Conservation (phyloP, 768 basidiomycete genomes). For the Termitomyces sp. region DNA sequence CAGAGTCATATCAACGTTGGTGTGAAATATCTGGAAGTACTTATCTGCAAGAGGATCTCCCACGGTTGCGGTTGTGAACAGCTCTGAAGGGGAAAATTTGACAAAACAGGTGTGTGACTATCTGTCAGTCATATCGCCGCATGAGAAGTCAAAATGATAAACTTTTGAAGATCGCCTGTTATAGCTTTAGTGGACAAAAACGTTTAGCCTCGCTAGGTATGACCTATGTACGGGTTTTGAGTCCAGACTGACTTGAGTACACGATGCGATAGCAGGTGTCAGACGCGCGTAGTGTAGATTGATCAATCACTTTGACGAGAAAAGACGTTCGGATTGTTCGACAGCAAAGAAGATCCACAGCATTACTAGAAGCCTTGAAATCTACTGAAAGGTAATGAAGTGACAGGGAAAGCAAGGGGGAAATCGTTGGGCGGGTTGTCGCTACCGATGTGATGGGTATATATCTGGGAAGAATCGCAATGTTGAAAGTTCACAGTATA, state of each 20-base stretch:
- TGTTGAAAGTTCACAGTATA: no score
- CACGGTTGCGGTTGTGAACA: background rate
- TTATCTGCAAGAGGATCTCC: background rate
- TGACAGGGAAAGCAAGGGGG: no score
- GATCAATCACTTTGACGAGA: background rate
- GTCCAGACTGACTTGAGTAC: background rate
- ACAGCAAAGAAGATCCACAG: background rate
- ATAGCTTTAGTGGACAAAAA: background rate
- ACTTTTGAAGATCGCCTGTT: background rate
- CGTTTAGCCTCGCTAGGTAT: background rate
- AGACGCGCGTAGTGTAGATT: background rate
- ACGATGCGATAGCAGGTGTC: no score
- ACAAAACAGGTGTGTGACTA: background rate
- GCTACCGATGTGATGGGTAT: no score
- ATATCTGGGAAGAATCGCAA: no score
- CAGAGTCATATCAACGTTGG: no score
- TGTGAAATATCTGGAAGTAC: background rate
- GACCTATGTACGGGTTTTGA: background rate
- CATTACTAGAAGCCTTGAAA: no score
- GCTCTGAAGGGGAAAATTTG: background rate
- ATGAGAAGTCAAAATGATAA: background rate
- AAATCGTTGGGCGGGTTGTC: no score
- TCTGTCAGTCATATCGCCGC: background rate
- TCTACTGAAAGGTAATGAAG: no score
- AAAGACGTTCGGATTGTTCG: background rate